phyloP scores from a whole-genome alignment of 2,329 filamentous ascomycete genomes.

The Fusarium dlaminii region DNA sequence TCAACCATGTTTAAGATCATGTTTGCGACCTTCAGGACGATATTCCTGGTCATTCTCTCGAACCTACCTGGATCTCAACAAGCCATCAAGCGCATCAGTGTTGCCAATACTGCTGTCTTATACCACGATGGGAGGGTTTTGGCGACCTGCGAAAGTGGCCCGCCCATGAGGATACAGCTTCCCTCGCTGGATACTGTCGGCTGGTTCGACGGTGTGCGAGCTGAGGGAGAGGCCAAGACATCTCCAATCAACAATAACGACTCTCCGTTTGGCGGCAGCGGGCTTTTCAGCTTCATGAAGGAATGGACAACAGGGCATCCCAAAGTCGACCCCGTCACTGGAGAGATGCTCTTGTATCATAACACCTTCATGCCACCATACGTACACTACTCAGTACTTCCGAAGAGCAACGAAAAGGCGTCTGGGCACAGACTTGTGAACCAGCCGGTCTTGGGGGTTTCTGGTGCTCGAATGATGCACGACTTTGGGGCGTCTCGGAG shows the following conservation, averaged over 20 bases:
- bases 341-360: conserved; percentile 75
- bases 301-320: conserved; percentile 79
- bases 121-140: conserved; percentile 76
- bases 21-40: conserved; percentile 2
- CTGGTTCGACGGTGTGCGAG: conserved; percentile 71
- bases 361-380: conserved; percentile 72
- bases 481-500: conserved; percentile 74
- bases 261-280: conserved; percentile 62
- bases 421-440: conserved; percentile 21
- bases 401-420: accelerated
- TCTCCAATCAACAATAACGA: accelerated
- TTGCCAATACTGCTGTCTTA: conserved; percentile 73
- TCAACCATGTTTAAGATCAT: conserved; percentile 7
- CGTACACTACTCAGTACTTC: conserved; percentile 68
- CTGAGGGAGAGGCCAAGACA: conserved; percentile 57
- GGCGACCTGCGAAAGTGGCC: conserved; percentile 76
- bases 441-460: conserved; percentile 66
- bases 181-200: conserved; percentile 74
- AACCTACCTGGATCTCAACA: conserved; percentile 48
- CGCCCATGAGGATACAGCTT: conserved; percentile 71
- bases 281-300: conserved; percentile 68
- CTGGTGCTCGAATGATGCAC: conserved; percentile 77
- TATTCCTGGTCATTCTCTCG: conserved; percentile 53
- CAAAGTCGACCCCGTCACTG: conserved; percentile 70
- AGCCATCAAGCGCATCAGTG: conserved; percentile 73